These are phyloP conservation scores for Larix sibirica DNA, from an alignment of 83 land plant species.

Conservation along the genomic window DNA sequence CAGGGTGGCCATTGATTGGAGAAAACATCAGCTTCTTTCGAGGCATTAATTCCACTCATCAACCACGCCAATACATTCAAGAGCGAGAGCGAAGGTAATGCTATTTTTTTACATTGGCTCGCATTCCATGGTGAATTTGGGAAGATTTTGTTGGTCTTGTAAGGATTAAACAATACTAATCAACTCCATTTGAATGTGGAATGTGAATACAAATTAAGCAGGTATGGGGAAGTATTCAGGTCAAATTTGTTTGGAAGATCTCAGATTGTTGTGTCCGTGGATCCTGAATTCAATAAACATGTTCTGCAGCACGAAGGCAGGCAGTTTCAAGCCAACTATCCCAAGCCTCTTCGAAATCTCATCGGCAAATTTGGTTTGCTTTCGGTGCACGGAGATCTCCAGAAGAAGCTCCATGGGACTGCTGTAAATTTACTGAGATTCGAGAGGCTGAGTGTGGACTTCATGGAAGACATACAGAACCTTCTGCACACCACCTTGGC, in stretches of 20 bases:
- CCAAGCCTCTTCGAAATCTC: constrained; percentile 49
- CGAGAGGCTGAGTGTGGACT: constrained; percentile 37
- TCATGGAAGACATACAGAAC: constrained; percentile 36
- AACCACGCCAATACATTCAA: neutral
- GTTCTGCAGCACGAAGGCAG: constrained; percentile 59
- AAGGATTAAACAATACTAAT: neutral
- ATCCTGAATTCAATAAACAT: constrained; percentile 42
- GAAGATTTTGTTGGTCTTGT: too few relatives aligned
- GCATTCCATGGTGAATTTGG: too few relatives aligned
- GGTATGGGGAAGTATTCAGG: constrained; percentile 53
- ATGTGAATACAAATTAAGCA: neutral
- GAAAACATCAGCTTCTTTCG: neutral
- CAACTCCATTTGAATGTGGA: neutral
- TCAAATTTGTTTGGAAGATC: constrained; percentile 42
- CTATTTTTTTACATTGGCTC: neutral
- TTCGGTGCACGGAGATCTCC: constrained; percentile 52
- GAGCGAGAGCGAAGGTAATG: neutral
- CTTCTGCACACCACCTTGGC: constrained; percentile 24
- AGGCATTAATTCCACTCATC: neutral
- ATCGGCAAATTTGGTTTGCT: constrained; percentile 52
- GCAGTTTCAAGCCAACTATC: constrained; percentile 50
- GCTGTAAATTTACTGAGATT: constrained; percentile 33
- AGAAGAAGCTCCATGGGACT: constrained; percentile 51
- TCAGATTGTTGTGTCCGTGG: constrained; percentile 49
- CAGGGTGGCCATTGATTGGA: neutral